Evolutionary conservation across 2,329 filamentous ascomycete species (phyloP), one percentile per base, ranked within the genome.

Genomic region (Penicillium sp.): DNA sequence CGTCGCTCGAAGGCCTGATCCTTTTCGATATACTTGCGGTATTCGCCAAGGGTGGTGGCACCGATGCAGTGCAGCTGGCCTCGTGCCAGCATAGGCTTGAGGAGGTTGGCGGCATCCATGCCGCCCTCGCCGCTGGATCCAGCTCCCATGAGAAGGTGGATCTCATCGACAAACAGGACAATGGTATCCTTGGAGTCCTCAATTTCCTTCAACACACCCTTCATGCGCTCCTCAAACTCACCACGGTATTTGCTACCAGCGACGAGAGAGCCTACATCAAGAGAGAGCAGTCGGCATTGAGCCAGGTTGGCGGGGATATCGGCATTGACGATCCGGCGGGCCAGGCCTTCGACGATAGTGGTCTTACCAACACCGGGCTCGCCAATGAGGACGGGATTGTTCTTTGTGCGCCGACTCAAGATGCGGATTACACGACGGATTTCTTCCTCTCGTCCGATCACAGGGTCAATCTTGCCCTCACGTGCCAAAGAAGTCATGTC

Each of bases 201-300:
- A 53, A 99, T 96, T 76, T 99, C 94, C 74, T 97, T 99, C 64
- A 99, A 75, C 5, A 99, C 94, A 49, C 92, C 92, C 82, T 99
- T 99, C 92, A 99, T 97, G 63, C 94, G 85, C 79, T 99, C 94
- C 72, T 99, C 94, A 54, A 99, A 99, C 72, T 99, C 94, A 77
- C 94, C 94, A 44, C 94, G 87, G 78, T 95, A 99, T 76, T 99
- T 99, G 83, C 91, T 96, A 62, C 94, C 94, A 52, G 94, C 94
- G 57, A 99, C 92, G 51, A 99, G 80, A 22, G 92, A 89, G 64
- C 94, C 94, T 43, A 99, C 92, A 67, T 99, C 94, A 41, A 99
- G 85, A 4, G 94, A 96, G 50, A 99, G 85, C 54, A 99, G 81
- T 72, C 89, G 94, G 82, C 94, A 99, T 53, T 90, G 87, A 46